Evolutionary conservation across 306 rosid species (phyloP).

Genomic region (Cucurbita argyrosperma): DNA sequence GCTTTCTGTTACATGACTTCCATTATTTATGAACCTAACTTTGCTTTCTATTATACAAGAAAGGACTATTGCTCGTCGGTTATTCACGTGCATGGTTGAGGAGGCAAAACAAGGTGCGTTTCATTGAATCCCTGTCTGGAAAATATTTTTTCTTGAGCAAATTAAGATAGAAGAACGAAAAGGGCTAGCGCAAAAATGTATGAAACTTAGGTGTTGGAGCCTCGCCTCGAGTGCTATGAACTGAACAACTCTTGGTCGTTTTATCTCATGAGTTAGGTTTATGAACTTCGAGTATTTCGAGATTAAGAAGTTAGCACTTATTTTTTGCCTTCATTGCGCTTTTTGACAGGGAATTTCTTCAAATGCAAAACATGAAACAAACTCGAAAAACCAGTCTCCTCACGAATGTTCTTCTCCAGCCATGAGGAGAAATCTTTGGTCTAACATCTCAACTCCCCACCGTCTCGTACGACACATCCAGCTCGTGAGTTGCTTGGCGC

Average conservation of each 20-base stretch:
- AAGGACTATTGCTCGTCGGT: neutral
- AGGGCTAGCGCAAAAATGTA: neutral
- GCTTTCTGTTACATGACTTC: neutral
- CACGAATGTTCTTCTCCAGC: neutral
- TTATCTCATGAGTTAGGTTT: neutral
- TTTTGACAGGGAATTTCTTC: neutral
- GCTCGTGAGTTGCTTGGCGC: neutral
- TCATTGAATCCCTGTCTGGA: neutral
- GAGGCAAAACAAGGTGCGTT: neutral
- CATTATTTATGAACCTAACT: neutral
- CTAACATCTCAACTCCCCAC: neutral
- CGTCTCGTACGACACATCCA: neutral
- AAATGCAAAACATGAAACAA: neutral
- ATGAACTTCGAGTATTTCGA: neutral
- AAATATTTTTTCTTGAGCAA: neutral
- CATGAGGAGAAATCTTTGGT: neutral
- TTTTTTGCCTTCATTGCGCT: neutral
- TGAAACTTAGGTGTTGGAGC: neutral
- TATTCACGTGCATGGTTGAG: neutral
- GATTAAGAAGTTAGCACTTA: neutral
- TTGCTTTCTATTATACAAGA: neutral
- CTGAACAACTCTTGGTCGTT: neutral
- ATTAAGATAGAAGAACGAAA: neutral
- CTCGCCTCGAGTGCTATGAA: neutral
- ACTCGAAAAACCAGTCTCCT: neutral